These are phyloP conservation scores for Dalbergia cultrata DNA, from an alignment of 306 rosid genomes.

Conservation along the genomic window DNA sequence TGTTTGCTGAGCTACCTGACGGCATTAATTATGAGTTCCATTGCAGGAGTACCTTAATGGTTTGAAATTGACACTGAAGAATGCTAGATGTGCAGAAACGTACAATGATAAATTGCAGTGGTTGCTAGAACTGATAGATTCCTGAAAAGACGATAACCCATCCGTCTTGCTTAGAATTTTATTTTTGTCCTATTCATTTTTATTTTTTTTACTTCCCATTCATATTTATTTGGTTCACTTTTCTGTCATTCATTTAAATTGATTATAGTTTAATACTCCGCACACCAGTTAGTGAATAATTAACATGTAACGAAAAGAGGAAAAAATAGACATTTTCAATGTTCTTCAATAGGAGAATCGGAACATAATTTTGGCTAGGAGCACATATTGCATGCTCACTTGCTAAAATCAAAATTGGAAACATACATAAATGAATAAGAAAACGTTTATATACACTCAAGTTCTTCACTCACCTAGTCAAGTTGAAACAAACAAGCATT, in stretches of 20 bases:
- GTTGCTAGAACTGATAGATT: constrained; percentile 10
- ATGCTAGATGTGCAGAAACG: not conserved
- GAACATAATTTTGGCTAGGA: not conserved
- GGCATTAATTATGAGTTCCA: constrained; percentile 37
- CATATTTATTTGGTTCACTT: not conserved
- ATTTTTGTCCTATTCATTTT: too few relatives aligned
- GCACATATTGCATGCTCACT: not conserved
- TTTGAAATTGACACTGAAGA: constrained; percentile 6
- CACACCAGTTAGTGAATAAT: too few relatives aligned
- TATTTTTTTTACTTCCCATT: not conserved
- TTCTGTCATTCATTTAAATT: not conserved
- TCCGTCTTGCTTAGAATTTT: too few relatives aligned
- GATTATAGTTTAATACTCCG: too few relatives aligned
- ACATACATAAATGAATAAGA: not conserved
- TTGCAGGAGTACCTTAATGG: constrained; percentile 16
- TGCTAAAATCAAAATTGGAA: constrained; percentile 13
- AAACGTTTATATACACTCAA: constrained; percentile 42
- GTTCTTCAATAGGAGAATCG: not conserved
- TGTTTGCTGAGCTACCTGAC: constrained; percentile 17
- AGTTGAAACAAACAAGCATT: constrained; percentile 20
- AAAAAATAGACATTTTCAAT: not conserved
- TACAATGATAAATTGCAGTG: constrained; percentile 16
- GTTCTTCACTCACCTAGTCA: constrained; percentile 28
- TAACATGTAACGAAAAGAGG: too few relatives aligned
- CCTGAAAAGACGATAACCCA: not conserved